Evolutionary conservation across 1,284 basidiomycete genomes (phyloP), one percentile per base, ranked within the genome.

Genomic region (Pascua guehoae): DNA sequence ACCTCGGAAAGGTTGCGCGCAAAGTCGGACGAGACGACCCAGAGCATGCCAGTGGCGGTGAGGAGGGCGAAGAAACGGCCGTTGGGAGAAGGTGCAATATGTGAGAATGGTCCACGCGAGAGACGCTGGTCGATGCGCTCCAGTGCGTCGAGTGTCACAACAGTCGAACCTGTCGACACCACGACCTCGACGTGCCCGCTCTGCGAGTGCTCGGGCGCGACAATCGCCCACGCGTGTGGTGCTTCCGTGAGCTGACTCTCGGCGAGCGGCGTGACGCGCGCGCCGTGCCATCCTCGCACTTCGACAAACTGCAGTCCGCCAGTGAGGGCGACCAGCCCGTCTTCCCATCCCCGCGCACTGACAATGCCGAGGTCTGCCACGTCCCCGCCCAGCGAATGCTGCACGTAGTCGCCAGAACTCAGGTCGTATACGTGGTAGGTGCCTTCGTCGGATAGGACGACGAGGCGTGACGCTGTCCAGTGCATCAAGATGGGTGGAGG

Each of bases 1-100:
- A 91, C 92, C 68, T 95, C 91, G 8, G 90, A 89, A 63, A 97
- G 82, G 67, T 84, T 90, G 41, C 91, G 84, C 59, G 90, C 86
- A 70, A 98, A 95, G 75, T 98, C 92, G 15, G 88, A 85, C 8
- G 91, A 94, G 14, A 96, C 90, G 43, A 98, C 95, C 87, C 89
- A 92, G 16, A 98, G 83, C 12, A 82, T 80, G 11, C 86, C 86
- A 32, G 81, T 80, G 52, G 82, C 84, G 0, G 88, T 92, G 41
- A 96, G 78, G 12, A 98, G 80, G 0, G 93, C 92, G 12, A 98
- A 82, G 43, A 93, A 87, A 68, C 94, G 92, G 40, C 94, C 94
- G 66, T 95, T 95, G 0, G 94, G 94, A 0, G 93, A 96, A 0
- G 90, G 86, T 0, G 88, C 84, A 54, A 98, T 84, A 65, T 88